Conservation (phyloP, 2,329 filamentous ascomycete species). For the Fusarium sulawesiense region DNA sequence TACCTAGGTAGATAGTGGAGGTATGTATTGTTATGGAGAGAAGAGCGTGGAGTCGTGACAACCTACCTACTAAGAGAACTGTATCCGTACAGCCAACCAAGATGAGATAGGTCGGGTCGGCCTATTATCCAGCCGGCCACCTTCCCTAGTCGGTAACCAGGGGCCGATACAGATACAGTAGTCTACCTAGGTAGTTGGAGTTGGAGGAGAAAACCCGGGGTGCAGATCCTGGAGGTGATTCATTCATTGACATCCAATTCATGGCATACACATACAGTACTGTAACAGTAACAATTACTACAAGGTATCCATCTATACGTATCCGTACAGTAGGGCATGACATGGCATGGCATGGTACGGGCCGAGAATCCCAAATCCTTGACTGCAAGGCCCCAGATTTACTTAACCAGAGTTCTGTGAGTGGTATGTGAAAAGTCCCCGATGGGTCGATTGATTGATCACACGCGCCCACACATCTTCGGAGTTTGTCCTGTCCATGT, state of each 20-base stretch:
- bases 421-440: constrained; percentile 31
- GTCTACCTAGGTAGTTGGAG: constrained; percentile 28
- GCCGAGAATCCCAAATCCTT: constrained; percentile 45
- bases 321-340: not conserved
- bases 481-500: constrained; percentile 31
- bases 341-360: constrained; percentile 26
- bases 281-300: not conserved
- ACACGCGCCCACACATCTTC: constrained; percentile 36
- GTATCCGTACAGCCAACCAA: not conserved
- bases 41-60: not conserved
- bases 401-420: constrained; percentile 31
- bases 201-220: constrained; percentile 44
- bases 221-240: constrained; percentile 36
- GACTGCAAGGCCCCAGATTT: not conserved
- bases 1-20: not conserved
- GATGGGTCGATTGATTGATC: constrained; percentile 42
- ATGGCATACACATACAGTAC: not conserved
- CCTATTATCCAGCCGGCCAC: constrained; percentile 29
- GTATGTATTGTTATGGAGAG: not conserved
- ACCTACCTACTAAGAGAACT: too few species aligned
- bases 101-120: constrained; percentile 1
- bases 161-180: constrained; percentile 21
- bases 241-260: constrained; percentile 11
- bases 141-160: constrained; percentile 37
- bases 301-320: not conserved